Base-by-base conservation (phyloP, 2,329 filamentous ascomycete genomes). In the Gnomoniopsis smithogilvyi region DNA sequence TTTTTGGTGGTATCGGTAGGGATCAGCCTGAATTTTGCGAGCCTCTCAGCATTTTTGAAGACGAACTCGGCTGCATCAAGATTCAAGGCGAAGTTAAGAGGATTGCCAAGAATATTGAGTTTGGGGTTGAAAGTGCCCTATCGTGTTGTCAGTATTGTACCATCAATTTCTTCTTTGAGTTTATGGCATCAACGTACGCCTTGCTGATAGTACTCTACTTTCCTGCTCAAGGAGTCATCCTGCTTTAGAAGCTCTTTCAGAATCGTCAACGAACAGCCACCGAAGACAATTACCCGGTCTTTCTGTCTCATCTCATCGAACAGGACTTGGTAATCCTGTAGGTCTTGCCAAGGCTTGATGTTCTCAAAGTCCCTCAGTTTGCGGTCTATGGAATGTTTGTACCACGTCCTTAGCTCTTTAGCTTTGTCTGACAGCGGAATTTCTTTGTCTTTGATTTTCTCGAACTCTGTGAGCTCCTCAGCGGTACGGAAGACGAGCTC, bases 31-130 rank as follows among this genome's bases (percentile, higher is more conserved):
- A 62, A 58, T 1, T n/a, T 51, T 22, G 50, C 60, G 3, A 62
- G 58, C 36, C 45, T 57, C 3, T 22, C 50, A 22, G 38, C 17
- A 12, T 43, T 33, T 7, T 24, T 6, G 26, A 62, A 62, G 7
- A 62, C 58, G 33, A 47, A 62, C 24, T 60, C 30, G 10, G 60
- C 60, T 15, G 60, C 60, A 24, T 36, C n/a, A 17, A 58, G 53
- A 43, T 62, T 56, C 2, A 62, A 48, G 21, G 60, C 58, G 21
- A 62, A 62, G 36, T 62, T 62, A 45, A 60, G 58, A 36, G 60
- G 60, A 11, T 62, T 62, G n/a, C 60, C 60, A n/a, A 62, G 54
- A 12, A 62, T 62, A 24, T 62, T 62, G 33, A 62, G 53, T 11
- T 47, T 51, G 3, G 58, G 49, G 57, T 62, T 51, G 34, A 62